Conservation (phyloP, 768 basidiomycete species). For the Trametes coccinea region DNA sequence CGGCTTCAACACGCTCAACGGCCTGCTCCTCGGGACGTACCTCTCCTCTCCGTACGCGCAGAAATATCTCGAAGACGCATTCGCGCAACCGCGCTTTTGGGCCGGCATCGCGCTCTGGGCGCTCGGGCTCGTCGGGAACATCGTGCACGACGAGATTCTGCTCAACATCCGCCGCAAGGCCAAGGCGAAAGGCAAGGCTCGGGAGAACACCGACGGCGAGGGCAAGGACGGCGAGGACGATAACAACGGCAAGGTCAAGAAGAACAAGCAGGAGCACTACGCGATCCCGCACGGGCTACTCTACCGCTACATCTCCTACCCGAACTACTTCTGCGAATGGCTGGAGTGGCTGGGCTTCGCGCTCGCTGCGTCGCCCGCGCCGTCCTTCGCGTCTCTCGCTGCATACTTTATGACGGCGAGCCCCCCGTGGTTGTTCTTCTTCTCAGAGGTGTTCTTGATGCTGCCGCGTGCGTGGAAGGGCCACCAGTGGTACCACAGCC, state of each 20-base stretch:
- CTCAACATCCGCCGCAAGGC: conserved; percentile 76
- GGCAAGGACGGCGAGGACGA: conserved; percentile 33
- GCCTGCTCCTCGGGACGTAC: conserved; percentile 67
- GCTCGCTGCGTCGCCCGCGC: conserved; percentile 64
- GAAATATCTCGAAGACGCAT: conserved; percentile 40
- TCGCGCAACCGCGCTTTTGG: conserved; percentile 53
- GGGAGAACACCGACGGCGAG: conserved; percentile 24
- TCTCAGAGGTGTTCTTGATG: conserved; percentile 76
- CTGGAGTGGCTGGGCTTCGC: conserved; percentile 90
- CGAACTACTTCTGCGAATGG: conserved; percentile 97
- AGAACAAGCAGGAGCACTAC: conserved; percentile 53
- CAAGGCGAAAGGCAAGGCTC: conserved; percentile 33
- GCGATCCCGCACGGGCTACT: conserved; percentile 79
- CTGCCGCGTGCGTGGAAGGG: conserved; percentile 78
- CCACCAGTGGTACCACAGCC: conserved; percentile 81
- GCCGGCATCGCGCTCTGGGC: conserved; percentile 67
- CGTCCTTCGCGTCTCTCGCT: conserved; percentile 31
- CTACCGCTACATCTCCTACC: conserved; percentile 80
- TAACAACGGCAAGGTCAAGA: conserved; percentile 33
- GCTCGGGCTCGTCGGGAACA: conserved; percentile 73
- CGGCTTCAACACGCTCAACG: conserved; percentile 74
- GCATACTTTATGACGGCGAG: conserved; percentile 45
- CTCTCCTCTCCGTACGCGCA: conserved; percentile 59
- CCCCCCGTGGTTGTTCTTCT: conserved; percentile 82
- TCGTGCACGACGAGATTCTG: conserved; percentile 89